phyloP scores from a whole-genome alignment of 306 rosid species.

The Rubus parviflorus region DNA sequence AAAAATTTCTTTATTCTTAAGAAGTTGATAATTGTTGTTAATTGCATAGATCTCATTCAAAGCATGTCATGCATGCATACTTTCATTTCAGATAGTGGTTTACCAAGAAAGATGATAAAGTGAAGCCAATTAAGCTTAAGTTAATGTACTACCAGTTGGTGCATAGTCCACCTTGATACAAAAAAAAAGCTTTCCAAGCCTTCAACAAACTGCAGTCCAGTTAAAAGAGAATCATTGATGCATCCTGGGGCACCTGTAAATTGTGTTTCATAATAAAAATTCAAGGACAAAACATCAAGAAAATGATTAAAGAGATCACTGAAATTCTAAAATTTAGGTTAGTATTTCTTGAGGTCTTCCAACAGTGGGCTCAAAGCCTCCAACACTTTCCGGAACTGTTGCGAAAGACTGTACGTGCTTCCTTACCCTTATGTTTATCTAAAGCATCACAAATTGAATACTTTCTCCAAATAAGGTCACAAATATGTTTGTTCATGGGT shows the following conservation, averaged over 20 bases:
- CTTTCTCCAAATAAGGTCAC: not conserved
- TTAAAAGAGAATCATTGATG: slow-evolving; percentile 80
- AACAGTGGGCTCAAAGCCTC: not conserved
- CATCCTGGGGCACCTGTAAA: slow-evolving; percentile 96
- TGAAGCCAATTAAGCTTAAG: slow-evolving; percentile 25
- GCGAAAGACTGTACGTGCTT: not conserved
- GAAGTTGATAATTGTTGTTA: not conserved
- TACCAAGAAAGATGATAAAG: slow-evolving; percentile 21
- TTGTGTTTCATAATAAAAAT: slow-evolving; percentile 30
- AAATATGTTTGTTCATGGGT: not conserved
- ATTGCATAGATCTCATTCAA: not conserved
- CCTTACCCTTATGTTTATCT: not conserved
- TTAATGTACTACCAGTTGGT: slow-evolving; percentile 78
- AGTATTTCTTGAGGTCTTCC: not conserved
- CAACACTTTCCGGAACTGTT: not conserved
- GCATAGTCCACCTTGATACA: slow-evolving; percentile 92
- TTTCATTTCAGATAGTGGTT: slow-evolving; percentile 14
- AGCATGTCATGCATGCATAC: not conserved
- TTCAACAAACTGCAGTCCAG: slow-evolving; percentile 89
- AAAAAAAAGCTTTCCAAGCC: slow-evolving; percentile 79
- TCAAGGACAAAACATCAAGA: slow-evolving; percentile 8
- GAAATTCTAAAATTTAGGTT: not conserved
- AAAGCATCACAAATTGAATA: not conserved
- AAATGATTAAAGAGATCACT: not conserved
- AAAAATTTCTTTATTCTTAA: not conserved